phyloP scores from a whole-genome alignment of 2,329 filamentous ascomycete species.

The Aureobasidium sp. region DNA sequence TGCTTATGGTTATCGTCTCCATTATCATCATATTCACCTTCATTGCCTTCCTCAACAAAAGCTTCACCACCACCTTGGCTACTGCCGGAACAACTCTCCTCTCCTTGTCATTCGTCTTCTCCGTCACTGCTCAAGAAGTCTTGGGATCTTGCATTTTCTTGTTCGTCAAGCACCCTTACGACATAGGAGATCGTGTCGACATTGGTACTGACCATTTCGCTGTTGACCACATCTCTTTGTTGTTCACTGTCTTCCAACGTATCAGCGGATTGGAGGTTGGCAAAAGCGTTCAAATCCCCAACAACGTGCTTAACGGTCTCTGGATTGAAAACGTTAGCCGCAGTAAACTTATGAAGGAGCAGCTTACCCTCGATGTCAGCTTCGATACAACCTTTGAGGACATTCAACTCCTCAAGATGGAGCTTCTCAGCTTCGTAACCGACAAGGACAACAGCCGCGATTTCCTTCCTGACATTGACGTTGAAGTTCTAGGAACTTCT shows the following conservation, averaged over 20 bases:
- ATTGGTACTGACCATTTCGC: slow-evolving; percentile 62
- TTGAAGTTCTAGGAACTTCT: slow-evolving; percentile 69
- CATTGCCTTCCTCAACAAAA: slow-evolving; percentile 82
- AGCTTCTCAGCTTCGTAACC: slow-evolving; percentile 78
- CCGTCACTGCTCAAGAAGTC: slow-evolving; percentile 84
- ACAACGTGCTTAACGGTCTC: slow-evolving; percentile 83
- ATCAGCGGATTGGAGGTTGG: slow-evolving; percentile 69
- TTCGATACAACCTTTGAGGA: slow-evolving; percentile 88
- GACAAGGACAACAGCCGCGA: slow-evolving; percentile 81
- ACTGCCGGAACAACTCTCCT: slow-evolving; percentile 87
- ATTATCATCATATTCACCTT: slow-evolving; percentile 55
- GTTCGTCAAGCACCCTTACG: slow-evolving; percentile 96
- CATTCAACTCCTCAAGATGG: slow-evolving; percentile 70
- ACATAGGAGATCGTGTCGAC: slow-evolving; percentile 90
- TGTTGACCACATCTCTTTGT: slow-evolving; percentile 87
- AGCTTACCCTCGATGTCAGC: slow-evolving; percentile 67
- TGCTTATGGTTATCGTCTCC: slow-evolving; percentile 72
- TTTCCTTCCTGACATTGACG: slow-evolving; percentile 74
- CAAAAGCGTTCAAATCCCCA: slow-evolving; percentile 61
- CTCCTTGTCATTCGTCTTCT: slow-evolving; percentile 94
- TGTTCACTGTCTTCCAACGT: slow-evolving; percentile 86
- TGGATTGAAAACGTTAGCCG: slow-evolving; percentile 94
- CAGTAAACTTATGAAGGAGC: slow-evolving; percentile 85
- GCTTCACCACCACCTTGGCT: slow-evolving; percentile 74
- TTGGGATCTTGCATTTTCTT: slow-evolving; percentile 98